Evolutionary conservation across 306 rosid species (phyloP), one percentile per base, ranked within the genome.

Genomic region (Cicer chorassanicum): DNA sequence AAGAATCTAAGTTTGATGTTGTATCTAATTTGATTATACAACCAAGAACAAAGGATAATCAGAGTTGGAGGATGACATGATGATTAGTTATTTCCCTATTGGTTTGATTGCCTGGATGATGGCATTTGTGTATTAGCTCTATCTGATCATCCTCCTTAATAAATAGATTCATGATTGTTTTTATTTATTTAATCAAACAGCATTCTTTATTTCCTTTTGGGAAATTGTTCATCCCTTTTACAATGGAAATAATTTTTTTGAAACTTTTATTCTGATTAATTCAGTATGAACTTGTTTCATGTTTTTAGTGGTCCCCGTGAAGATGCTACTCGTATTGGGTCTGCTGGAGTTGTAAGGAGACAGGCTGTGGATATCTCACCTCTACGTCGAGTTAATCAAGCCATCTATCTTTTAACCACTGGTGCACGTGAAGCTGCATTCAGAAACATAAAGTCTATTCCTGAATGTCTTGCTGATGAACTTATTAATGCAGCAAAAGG

Each of bases 341-440:
- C 34, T 24, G 34, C 34, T 24, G 34, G 34, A 24, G 34, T 24
- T 24, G 34, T 24, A 24, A 24, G 34, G 34, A 24, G 34, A 24
- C 34, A 24, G 34, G 34, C 34, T 24, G 34, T 24, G 34, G 34
- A 24, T 24, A 24, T 24, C 34, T 24, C 34, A 24, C 34, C 34
- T 3, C 34, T 24, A 2, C 34, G 34, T 2, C 34, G 34, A 0
- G 34, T 24, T 24, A 24, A 24, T 24, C 34, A 24, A 3, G 34
- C 34, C 34, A 2, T 24, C 34, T 24, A 24, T 3, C 34, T 24
- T 3, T 24, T 24, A 24, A 24, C 34, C 0, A 82, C 91, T 0
- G 91, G 91, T 13, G 91, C 91, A 8, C 91, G 91, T 1, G 91
- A 87, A 73, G 81, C 91, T 84, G 88, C 91, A 6, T 87, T 87